Evolutionary conservation across 768 basidiomycete genomes (phyloP), one percentile per base, ranked within the genome.

Genomic region (Suillus plorans): DNA sequence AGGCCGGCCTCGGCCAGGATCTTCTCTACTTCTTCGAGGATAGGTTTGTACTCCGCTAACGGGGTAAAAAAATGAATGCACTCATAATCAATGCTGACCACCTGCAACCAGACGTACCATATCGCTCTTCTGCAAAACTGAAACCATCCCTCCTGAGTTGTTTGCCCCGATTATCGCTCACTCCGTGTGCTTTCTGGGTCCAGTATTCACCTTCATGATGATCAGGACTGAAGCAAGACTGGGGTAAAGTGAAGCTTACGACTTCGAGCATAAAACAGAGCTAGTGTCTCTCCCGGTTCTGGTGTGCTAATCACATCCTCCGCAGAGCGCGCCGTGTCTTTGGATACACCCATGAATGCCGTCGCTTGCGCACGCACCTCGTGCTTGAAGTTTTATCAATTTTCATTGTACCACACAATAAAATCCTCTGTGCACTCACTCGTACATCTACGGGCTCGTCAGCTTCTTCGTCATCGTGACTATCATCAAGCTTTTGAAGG

Each of bases 1-100:
- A 95, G 74, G 0, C 93, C 94, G 0, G 95, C 94, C 69, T 93
- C 92, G 12, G 84, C 85, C 60, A 94, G 75, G 50, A 95, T 95
- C 68, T 84, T 89, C 72, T 94, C 92, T 3, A 95, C 89, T 72
- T 95, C 91, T 66, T 88, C 80, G 20, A 96, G 74, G 7, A 92
- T 83, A 0, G 94, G 95, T 70, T 94, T 92, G 72, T 97, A 97
- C 42, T 80, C 80, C n/a, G 78, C 91, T 92, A 71, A 44, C 60
- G 55, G 45, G n/a, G 59, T 25, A 31, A 12, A 5, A 58, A 16
- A 63, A 25, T 31, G 42, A 8, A 47, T 59, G 34, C 42, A 31
- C 44, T 59, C n/a, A 69, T 61, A 31, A 42, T 37, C 39, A 39
- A 34, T 18, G 31, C 20, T 58, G 34, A 36, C 1, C 36, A 62